phyloP scores from a whole-genome alignment of 1,139 yeast genomes.

The Hanseniaspora gamundiae region DNA sequence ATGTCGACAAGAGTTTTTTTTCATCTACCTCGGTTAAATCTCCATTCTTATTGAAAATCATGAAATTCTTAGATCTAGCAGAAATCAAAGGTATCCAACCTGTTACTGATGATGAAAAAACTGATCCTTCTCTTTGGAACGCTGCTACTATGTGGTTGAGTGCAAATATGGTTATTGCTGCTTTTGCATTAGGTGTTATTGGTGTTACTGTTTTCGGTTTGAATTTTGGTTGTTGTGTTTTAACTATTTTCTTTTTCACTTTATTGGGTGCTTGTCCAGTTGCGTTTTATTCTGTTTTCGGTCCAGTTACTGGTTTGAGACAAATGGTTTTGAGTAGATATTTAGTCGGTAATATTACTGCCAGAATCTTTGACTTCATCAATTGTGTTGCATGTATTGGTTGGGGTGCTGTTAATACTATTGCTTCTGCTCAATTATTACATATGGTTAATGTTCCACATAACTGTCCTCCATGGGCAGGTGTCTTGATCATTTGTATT shows the following conservation, averaged over 20 bases:
- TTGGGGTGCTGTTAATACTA: slow-evolving; percentile 90
- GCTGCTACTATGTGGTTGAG: slow-evolving; percentile 91
- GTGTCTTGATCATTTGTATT: slow-evolving; percentile 60
- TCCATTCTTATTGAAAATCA: slow-evolving; percentile 4
- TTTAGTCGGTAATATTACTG: slow-evolving; percentile 63
- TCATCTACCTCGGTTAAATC: not conserved
- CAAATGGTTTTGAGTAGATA: slow-evolving; percentile 77
- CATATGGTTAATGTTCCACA: slow-evolving; percentile 58
- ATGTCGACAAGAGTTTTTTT: not conserved
- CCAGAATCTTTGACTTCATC: slow-evolving; percentile 65
- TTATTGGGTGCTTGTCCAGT: slow-evolving; percentile 65
- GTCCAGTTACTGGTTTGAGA: slow-evolving; percentile 76
- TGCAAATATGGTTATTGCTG: slow-evolving; percentile 80
- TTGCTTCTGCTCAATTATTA: slow-evolving; percentile 78
- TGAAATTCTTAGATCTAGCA: slow-evolving; percentile 19
- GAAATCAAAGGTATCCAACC: slow-evolving; percentile 39
- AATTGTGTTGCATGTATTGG: slow-evolving; percentile 85
- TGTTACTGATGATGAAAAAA: slow-evolving; percentile 33
- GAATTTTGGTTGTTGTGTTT: slow-evolving; percentile 54
- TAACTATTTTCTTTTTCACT: slow-evolving; percentile 59
- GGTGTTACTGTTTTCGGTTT: slow-evolving; percentile 43
- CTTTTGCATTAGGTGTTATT: slow-evolving; percentile 70
- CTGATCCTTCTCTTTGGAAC: slow-evolving; percentile 45
- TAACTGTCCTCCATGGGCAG: slow-evolving; percentile 81
- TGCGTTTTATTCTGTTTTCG: slow-evolving; percentile 73